Evolutionary conservation across 208 protist genomes (phyloP).

Genomic region (Trypanosoma cruzi): DNA sequence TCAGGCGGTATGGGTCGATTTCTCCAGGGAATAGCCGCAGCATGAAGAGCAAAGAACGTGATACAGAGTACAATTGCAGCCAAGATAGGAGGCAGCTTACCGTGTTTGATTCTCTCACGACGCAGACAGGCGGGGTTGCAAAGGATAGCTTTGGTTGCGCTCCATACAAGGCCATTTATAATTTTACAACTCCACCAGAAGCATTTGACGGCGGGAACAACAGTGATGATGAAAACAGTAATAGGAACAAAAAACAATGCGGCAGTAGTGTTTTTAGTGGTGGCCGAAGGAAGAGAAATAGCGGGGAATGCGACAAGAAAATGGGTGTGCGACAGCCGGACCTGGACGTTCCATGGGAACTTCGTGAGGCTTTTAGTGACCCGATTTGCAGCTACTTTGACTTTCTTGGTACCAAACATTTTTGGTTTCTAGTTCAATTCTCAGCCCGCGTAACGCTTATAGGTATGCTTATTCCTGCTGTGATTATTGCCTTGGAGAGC

Average conservation of each 20-base stretch:
- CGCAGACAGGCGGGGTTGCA: background rate
- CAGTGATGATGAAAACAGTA: background rate
- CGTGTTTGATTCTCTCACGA: background rate
- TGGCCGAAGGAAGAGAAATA: background rate
- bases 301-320: background rate
- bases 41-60: too few species aligned
- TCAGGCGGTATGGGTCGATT: too few species aligned
- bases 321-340: conserved; percentile 15
- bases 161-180: conserved; percentile 18
- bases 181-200: background rate
- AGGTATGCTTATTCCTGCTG: conserved; percentile 62
- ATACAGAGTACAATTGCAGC: background rate
- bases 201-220: background rate
- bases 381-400: conserved; percentile 36
- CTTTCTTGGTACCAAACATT: conserved; percentile 58
- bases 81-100: background rate
- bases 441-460: conserved; percentile 64
- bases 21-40: too few species aligned
- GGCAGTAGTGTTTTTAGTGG: too few species aligned
- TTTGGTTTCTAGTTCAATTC: conserved; percentile 76
- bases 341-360: conserved; percentile 56
- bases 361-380: conserved; percentile 37
- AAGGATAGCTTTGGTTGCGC: conserved; percentile 39
- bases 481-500: conserved; percentile 44
- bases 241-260: background rate